Percentiles rank a stretch among this genome's conserved stretches.
Evolutionary conservation across 495 filamentous ascomycete species (phyloP).

Genomic region (Trichocladium antarcticum): DNA sequence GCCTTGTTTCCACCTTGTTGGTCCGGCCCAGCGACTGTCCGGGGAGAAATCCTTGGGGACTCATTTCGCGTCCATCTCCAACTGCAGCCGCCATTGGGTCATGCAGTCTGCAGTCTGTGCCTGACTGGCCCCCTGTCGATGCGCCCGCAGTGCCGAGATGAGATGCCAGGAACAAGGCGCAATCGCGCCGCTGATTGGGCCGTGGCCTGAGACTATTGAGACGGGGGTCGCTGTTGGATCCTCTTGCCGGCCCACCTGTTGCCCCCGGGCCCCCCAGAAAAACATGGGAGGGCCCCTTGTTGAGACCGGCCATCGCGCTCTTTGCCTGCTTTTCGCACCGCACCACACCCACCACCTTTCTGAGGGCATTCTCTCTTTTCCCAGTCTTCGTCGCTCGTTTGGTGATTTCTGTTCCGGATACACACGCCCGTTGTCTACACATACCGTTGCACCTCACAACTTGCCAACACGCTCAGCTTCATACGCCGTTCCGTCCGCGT

Average conservation of each 20-base stretch:
- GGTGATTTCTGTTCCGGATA: neutral
- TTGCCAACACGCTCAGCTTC: too few species aligned
- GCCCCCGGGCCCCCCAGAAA: conserved; percentile 6
- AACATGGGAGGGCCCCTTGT: conserved; percentile 1
- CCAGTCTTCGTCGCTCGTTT: conserved; percentile 4
- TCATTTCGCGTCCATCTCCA: conserved; percentile 6
- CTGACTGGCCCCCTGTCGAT: conserved; percentile 8
- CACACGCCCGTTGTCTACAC: too few species aligned
- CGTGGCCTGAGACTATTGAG: conserved; percentile 8
- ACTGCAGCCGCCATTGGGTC: conserved; percentile 8
- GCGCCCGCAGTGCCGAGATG: conserved; percentile 14
- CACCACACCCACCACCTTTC: neutral
- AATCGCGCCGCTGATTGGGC: conserved; percentile 8
- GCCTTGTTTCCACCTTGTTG: neutral
- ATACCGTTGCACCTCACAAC: too few species aligned
- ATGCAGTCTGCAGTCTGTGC: neutral
- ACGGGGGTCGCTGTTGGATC: neutral
- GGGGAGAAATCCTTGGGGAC: neutral
- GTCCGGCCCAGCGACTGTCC: neutral
- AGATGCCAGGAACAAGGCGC: conserved; percentile 9
- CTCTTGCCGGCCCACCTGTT: neutral
- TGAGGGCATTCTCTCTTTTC: conserved; percentile 8
- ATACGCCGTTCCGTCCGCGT: too few species aligned
- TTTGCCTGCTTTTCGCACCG: neutral
- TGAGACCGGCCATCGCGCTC: neutral